A percentile compares a stretch with the other conserved stretches of the same genome.
Evolutionary conservation across 2,329 filamentous ascomycete genomes (phyloP).

Genomic region (Biscogniauxia sp.): DNA sequence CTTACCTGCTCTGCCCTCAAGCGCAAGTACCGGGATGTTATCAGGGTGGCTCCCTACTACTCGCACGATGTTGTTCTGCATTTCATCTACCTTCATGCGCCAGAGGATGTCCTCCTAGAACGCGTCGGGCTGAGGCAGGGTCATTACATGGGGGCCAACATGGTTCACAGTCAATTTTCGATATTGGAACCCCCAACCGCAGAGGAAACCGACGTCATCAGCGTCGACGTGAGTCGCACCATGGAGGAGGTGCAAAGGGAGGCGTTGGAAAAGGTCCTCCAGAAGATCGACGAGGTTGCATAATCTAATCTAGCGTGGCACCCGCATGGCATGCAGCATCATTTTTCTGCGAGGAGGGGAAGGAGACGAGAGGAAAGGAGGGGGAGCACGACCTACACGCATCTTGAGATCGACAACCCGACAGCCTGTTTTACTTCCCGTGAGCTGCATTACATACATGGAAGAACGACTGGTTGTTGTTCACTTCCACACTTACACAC

Average conservation of each 20-base stretch:
- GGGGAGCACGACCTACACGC: neutral
- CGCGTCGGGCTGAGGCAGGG: constrained; percentile 72
- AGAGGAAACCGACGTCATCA: constrained; percentile 71
- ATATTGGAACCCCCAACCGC: constrained; percentile 77
- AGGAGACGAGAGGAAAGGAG: neutral
- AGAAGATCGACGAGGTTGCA: constrained; percentile 47
- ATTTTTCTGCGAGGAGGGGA: constrained; percentile 3
- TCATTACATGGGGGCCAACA: constrained; percentile 94
- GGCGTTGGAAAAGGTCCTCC: constrained; percentile 55
- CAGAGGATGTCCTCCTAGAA: constrained; percentile 70
- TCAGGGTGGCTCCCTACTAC: constrained; percentile 77
- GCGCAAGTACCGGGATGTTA: constrained; percentile 93
- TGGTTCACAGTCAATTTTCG: constrained; percentile 91
- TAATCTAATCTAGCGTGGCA: constrained; percentile 17
- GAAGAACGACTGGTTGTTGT: neutral
- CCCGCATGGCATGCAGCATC: constrained; percentile 3
- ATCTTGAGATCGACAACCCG: neutral
- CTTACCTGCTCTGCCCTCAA: constrained; percentile 95
- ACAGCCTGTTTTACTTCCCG: neutral
- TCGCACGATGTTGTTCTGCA: constrained; percentile 73
- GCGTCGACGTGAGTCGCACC: constrained; percentile 63
- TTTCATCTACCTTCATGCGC: constrained; percentile 86
- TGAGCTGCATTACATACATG: neutral
- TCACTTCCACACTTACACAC: neutral
- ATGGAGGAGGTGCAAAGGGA: constrained; percentile 59